Evolutionary conservation across 2,329 filamentous ascomycete genomes (phyloP).

Genomic region (Phialophora chinensis): DNA sequence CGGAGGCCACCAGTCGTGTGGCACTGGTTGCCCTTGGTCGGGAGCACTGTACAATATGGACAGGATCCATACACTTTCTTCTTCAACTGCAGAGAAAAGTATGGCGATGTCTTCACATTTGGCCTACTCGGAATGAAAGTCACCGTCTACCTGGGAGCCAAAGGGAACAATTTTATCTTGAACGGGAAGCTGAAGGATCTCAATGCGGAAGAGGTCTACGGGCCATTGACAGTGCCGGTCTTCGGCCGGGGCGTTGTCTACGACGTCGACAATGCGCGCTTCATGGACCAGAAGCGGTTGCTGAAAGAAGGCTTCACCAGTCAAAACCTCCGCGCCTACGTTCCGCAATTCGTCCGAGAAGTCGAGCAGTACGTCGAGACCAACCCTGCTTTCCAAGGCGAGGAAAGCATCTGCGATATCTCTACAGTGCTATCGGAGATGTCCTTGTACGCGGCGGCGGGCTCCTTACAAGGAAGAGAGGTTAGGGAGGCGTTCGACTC

Average conservation of each 20-base stretch:
- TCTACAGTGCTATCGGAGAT: slow-evolving; percentile 80
- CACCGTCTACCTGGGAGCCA: slow-evolving; percentile 80
- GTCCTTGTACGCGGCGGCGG: slow-evolving; percentile 87
- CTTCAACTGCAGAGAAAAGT: slow-evolving; percentile 73
- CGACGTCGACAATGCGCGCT: slow-evolving; percentile 86
- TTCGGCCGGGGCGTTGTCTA: slow-evolving; percentile 89
- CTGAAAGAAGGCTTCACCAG: slow-evolving; percentile 69
- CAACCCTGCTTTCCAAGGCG: slow-evolving; percentile 69
- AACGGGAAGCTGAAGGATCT: slow-evolving; percentile 91
- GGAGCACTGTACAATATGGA: slow-evolving; percentile 91
- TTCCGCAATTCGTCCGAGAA: slow-evolving; percentile 77
- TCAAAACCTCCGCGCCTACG: slow-evolving; percentile 71
- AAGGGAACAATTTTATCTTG: slow-evolving; percentile 88
- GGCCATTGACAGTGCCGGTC: slow-evolving; percentile 70
- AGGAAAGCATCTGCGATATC: slow-evolving; percentile 73
- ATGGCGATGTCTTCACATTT: slow-evolving; percentile 90
- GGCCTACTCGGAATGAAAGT: slow-evolving; percentile 86
- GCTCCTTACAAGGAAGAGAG: slow-evolving; percentile 82
- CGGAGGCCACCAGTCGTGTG: slow-evolving; percentile 63
- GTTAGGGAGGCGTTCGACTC: slow-evolving; percentile 81
- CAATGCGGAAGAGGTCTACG: slow-evolving; percentile 89
- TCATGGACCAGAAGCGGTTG: slow-evolving; percentile 95
- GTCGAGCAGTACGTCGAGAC: slow-evolving; percentile 74
- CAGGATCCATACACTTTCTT: slow-evolving; percentile 77
- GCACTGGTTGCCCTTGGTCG: slow-evolving; percentile 73